Evolutionary conservation across 257 asterid species (phyloP).

Genomic region (Jacaranda mimosifolia): DNA sequence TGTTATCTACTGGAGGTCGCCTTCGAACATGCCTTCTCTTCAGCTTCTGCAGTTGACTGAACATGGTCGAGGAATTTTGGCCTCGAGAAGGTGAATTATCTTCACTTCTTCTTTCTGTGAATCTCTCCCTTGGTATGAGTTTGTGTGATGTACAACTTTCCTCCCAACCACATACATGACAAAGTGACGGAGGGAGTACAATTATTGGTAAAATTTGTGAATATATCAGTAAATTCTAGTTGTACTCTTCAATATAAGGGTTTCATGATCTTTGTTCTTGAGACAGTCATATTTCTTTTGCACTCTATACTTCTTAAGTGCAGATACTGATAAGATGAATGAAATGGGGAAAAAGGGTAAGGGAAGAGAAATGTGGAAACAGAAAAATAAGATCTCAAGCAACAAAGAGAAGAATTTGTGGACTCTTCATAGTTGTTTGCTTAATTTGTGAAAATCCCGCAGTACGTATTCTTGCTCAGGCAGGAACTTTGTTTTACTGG

Average conservation of each 20-base stretch:
- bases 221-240: background rate
- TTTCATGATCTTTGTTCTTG: conserved; percentile 20
- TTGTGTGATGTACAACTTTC: background rate
- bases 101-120: conserved; percentile 25
- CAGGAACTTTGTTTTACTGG: conserved; percentile 23
- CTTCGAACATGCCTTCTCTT: conserved; percentile 84
- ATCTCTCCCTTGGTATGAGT: conserved; percentile 17
- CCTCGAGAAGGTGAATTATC: conserved; percentile 81
- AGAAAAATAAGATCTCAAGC: background rate
- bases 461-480: conserved; percentile 19
- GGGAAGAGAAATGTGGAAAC: background rate
- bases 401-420: background rate
- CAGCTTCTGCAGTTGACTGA: conserved; percentile 98
- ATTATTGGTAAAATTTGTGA: background rate
- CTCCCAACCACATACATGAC: conserved; percentile 4
- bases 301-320: conserved; percentile 15
- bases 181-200: background rate
- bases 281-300: background rate
- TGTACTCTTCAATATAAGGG: background rate
- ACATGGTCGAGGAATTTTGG: conserved; percentile 90
- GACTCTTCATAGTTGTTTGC: conserved; percentile 10
- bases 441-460: conserved; percentile 10
- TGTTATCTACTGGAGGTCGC: conserved; percentile 51
- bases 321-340: conserved; percentile 23
- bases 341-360: background rate